Percentiles rank a stretch among this genome's conserved stretches.
These are phyloP conservation scores for Colletotrichum navitas DNA, from an alignment of 2,329 filamentous ascomycete species.

Conservation along the genomic window DNA sequence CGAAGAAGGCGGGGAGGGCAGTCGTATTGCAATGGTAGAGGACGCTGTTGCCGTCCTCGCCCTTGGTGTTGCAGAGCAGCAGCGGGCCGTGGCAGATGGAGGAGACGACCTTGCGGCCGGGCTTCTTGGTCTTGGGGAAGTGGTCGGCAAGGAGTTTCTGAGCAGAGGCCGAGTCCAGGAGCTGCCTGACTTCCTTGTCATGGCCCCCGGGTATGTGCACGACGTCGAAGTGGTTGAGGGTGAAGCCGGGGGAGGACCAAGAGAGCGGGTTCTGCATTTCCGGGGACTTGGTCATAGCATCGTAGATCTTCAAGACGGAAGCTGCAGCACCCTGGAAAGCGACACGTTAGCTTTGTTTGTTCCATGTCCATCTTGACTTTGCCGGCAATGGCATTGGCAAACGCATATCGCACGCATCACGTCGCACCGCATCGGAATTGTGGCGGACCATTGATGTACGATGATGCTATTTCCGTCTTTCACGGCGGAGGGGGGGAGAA, in stretches of 20 bases:
- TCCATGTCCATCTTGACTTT: not conserved
- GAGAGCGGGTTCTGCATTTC: constrained; percentile 58
- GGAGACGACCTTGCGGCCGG: constrained; percentile 57
- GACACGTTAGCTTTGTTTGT: constrained; percentile 18
- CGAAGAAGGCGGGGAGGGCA: constrained; percentile 61
- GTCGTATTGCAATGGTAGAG: constrained; percentile 62
- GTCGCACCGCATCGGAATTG: too few relatives aligned
- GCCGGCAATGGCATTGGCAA: not conserved
- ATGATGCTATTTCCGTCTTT: constrained; percentile 2
- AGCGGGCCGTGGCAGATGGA: constrained; percentile 68
- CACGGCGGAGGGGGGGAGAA: not conserved
- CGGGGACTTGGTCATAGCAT: constrained; percentile 56
- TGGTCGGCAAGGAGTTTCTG: constrained; percentile 60
- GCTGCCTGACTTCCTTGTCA: constrained; percentile 63
- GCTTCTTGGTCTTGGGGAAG: constrained; percentile 61
- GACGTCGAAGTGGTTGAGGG: constrained; percentile 59
- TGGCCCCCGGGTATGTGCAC: constrained; percentile 66
- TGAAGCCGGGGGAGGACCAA: constrained; percentile 60
- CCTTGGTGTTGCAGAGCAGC: constrained; percentile 59
- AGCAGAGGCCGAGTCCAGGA: constrained; percentile 62
- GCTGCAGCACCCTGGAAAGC: constrained; percentile 57
- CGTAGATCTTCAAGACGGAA: constrained; percentile 57
- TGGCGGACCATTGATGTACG: not conserved
- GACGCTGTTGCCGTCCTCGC: constrained; percentile 58
- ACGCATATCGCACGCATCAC: not conserved